These are phyloP conservation scores for Penicillium canescens DNA, from an alignment of 495 filamentous ascomycete genomes.

Conservation along the genomic window DNA sequence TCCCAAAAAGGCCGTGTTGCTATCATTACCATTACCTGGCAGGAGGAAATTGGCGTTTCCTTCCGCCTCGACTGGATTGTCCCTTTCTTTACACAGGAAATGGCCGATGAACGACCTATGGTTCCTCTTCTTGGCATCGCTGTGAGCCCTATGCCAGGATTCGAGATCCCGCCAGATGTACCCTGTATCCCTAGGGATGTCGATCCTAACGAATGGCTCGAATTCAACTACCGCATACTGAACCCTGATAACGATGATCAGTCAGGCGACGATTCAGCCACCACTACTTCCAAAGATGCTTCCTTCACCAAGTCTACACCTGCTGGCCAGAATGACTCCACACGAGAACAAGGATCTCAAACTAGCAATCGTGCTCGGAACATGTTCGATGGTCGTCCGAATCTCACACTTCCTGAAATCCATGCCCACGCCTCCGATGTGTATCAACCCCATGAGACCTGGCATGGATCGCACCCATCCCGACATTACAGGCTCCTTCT, in stretches of 20 bases:
- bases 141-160: constrained; percentile 64
- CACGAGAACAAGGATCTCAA: not conserved
- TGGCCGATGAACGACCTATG: constrained; percentile 38
- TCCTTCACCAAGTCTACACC: not conserved
- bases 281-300: not conserved
- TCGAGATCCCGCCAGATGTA: constrained; percentile 42
- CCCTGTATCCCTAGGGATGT: constrained; percentile 33
- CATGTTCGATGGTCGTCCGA: not conserved
- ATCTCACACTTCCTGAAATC: constrained; percentile 36
- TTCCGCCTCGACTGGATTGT: constrained; percentile 61
- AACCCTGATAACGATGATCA: constrained; percentile 17
- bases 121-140: constrained; percentile 54
- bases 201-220: constrained; percentile 24
- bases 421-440: constrained; percentile 39
- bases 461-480: constrained; percentile 41
- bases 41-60: constrained; percentile 31
- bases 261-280: not conserved
- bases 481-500: constrained; percentile 70
- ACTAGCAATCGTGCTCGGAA: not conserved
- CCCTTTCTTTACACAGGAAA: constrained; percentile 51
- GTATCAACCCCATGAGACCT: constrained; percentile 40
- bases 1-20: constrained; percentile 74
- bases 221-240: constrained; percentile 37
- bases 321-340: not conserved
- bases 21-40: constrained; percentile 67